Base-by-base conservation (phyloP, 225 moss, liverwort and hornwort genomes). In the Sphagnum contortum region DNA sequence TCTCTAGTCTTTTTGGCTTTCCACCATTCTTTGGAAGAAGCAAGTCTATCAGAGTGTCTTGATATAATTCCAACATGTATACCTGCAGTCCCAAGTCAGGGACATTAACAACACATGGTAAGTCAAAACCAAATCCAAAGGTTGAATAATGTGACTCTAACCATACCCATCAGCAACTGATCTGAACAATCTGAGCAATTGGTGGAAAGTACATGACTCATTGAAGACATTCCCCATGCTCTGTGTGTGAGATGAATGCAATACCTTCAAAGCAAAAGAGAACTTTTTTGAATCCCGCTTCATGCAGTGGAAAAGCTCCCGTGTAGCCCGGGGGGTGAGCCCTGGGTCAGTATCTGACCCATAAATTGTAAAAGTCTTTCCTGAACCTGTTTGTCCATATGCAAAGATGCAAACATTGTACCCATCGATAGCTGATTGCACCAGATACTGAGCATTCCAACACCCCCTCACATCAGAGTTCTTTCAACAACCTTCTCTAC, bases 371-470 rank as follows among this genome's bases (percentile, higher is more conserved):
- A 87, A 94, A 14, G 94, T 94, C 73, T 94, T 94, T 10, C 94
- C 91, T 63, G 94, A 94, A 59, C 91, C 91, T 72, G 94, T 94
- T 77, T 94, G 94, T 65, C 91, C 94, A 57, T 87, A 94, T 5
- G 94, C 94, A 78, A 94, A 91, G 68, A 94, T 94, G 83, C 94
- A 94, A 47, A 94, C 89, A 68, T 94, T 94, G 94, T 89, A 94
- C 54, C 94, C 94, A 74, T 94, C 91, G 77, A 94, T 81, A 45
- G 94, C 91, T 57, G 94, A 94, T 79, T 94, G 91, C 44, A 94
- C 91, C 74, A 94, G 69, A 75, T 94, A 90, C 91, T 94, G 94
- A 80, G 84, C 9, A 54, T 56, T 5, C 52, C 49, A 66, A 52
- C 57, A 13, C 12, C 9, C 7, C 9, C 9, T 52, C 52, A 48